Base-by-base conservation (phyloP, 2,329 filamentous ascomycete species). In the Colletotrichum lentis region DNA sequence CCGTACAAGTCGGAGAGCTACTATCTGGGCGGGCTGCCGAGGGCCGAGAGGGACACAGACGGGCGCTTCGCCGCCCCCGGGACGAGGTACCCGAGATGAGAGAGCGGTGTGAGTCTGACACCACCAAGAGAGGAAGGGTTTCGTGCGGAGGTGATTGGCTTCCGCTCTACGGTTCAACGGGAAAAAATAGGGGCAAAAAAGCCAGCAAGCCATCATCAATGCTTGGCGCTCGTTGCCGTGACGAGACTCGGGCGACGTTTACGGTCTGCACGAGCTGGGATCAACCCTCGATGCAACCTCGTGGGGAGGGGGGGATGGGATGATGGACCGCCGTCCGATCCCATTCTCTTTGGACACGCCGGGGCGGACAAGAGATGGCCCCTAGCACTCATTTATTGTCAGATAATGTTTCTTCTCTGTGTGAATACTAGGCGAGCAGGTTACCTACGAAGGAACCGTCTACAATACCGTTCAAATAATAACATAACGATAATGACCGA, bases 21-120 rank as follows among this genome's bases (percentile, higher is more conserved):
- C 12, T 67, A 64, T 20, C 60, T 55, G 18, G 67, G 69, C 2
- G 62, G 63, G 2, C 22, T 71, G 6, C 69, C 69, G 7, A 47
- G 68, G 31, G 69, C 67, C 1, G 63, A 71, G 16, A 47, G 64
- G 24, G 67, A 57, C 14, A 53, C 69, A 10, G 67, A 70, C 1
- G 68, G 69, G 18, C 61, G 68, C 11, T 71, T 60, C 20, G 50
- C 35, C 20, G 50, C 35, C 22, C 57, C 57, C 6, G 57, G 50
- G 0, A 31, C 31, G 5, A 31, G 46, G 14, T 52, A 52, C 11
- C 10, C 44, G 4, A 18, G 57, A 11, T n/a, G 37, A 27, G 2
- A 22, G n/a, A 4, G 20, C n/a, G n/a, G n/a, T n/a, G n/a, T n/a
- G 6, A 18, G 20, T n/a, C 8, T n/a, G 5, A 1, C 3, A 6